Base-by-base conservation (phyloP, 768 basidiomycete species). In the Leucocoprinus leucothites region DNA sequence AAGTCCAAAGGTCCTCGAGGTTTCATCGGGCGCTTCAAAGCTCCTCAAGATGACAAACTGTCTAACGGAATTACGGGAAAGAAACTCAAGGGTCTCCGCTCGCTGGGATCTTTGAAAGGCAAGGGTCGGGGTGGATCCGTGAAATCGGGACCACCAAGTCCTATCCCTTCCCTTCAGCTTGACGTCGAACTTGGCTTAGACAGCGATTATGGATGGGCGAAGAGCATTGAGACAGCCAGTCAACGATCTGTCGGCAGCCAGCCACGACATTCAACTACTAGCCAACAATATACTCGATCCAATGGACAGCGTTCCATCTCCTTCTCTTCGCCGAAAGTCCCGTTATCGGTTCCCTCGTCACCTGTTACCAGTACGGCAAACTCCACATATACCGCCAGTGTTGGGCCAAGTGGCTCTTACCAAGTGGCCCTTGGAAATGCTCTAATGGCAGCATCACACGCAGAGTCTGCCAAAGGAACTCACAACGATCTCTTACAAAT, bases 401-500 rank as follows among this genome's bases (percentile, higher is more conserved):
- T 61, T 58, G 65, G 63, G 11, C 53, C 53, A 3, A 65, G 72
- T n/a, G 69, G 66, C 21, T 76, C 64, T 55, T 82, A 82, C 63
- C 88, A 91, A 60, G 85, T 82, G 13, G 79, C 86, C 2, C 77
- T 98, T n/a, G 92, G 87, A 34, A 93, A 89, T 56, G 94, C 94
- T 2, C 79, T 99, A 28, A 85, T 95, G 41, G 91, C 92, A 21
- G 96, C 96, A 0, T 95, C 94, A 1, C 95, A 99, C 67, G 89
- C 95, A 2, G 96, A 98, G 67, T 94, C 93, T 3, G 82, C 93
- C 22, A 87, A 87, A 60, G 95, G 97, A 46, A 91, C 90, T 0
- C 92, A 96, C 62, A 82, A 85, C 54, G 97, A 99, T 71, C 80
- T 99, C 14, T 67, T 98, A 57, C 87, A 92, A 63, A 96, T 99